Evolutionary conservation across 306 rosid species (phyloP).

Genomic region (Medicago lupulina): DNA sequence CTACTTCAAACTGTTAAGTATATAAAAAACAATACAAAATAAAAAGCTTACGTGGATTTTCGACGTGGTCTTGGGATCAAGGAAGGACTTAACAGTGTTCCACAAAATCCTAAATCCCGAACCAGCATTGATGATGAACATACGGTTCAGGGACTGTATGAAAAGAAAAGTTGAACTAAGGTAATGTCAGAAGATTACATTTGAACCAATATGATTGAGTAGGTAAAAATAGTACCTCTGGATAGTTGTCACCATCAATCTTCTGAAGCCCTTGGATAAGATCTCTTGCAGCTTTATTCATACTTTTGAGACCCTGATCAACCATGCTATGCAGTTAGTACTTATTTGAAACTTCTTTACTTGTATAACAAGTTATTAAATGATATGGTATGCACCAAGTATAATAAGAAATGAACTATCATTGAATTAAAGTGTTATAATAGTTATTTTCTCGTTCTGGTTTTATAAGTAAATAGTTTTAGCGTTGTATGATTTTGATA

Average conservation of each 20-base stretch:
- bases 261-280: constrained; percentile 81
- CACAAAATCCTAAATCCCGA: constrained; percentile 94
- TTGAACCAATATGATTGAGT: constrained; percentile 1
- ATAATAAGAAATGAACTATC: not conserved
- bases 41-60: constrained; percentile 72
- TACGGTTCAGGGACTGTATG: constrained; percentile 73
- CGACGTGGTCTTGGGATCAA: constrained; percentile 90
- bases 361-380: not conserved
- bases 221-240: constrained; percentile 67
- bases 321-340: not conserved
- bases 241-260: constrained; percentile 96
- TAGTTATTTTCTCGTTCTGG: not conserved
- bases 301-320: constrained; percentile 73
- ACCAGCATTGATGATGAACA: constrained; percentile 98
- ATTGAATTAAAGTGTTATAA: constrained; percentile 1
- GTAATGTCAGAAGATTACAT: constrained; percentile 16
- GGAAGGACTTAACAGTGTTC: constrained; percentile 89
- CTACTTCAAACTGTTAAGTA: constrained; percentile 4
- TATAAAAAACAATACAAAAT: not conserved
- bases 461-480: not conserved
- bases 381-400: not conserved
- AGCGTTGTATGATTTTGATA: constrained; percentile 1
- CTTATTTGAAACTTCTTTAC: constrained; percentile 7
- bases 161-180: constrained; percentile 27
- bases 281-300: constrained; percentile 93